phyloP scores from a whole-genome alignment of 1,284 basidiomycete species.

The Cutaneotrichosporon mucoides region DNA sequence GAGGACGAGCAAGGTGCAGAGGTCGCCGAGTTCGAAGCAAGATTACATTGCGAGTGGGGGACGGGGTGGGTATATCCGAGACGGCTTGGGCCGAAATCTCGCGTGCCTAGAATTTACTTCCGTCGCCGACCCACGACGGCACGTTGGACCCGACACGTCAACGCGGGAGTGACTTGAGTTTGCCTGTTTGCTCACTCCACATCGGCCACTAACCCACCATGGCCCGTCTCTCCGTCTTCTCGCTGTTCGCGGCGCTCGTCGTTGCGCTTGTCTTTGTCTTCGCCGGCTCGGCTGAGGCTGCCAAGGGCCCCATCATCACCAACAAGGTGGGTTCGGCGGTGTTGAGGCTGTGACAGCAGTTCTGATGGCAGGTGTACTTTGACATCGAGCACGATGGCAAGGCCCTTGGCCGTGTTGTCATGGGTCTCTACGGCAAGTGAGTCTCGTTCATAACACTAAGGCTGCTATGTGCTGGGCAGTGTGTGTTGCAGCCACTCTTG shows the following conservation, averaged over 20 bases:
- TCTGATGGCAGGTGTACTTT: constrained; percentile 64
- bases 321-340: constrained; percentile 55
- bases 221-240: constrained; percentile 59
- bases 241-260: constrained; percentile 64
- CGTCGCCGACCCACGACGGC: too few relatives aligned
- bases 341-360: too few relatives aligned
- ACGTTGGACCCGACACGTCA: too few relatives aligned
- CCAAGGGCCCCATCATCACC: constrained; percentile 68
- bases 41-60: too few relatives aligned
- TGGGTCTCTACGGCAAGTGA: constrained; percentile 77
- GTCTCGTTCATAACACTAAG: too few relatives aligned
- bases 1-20: too few relatives aligned
- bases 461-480: too few relatives aligned
- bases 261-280: constrained; percentile 55
- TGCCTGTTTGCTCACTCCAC: neutral
- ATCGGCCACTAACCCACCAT: constrained; percentile 21
- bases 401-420: constrained; percentile 71
- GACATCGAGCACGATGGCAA: constrained; percentile 86
- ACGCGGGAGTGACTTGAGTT: neutral
- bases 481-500: too few relatives aligned
- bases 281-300: constrained; percentile 34
- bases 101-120: too few relatives aligned
- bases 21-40: too few relatives aligned
- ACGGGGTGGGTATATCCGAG: too few relatives aligned
- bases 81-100: too few relatives aligned